These are phyloP conservation scores for Thelephora aurantiotincta DNA, from an alignment of 768 basidiomycete genomes.

Conservation along the genomic window DNA sequence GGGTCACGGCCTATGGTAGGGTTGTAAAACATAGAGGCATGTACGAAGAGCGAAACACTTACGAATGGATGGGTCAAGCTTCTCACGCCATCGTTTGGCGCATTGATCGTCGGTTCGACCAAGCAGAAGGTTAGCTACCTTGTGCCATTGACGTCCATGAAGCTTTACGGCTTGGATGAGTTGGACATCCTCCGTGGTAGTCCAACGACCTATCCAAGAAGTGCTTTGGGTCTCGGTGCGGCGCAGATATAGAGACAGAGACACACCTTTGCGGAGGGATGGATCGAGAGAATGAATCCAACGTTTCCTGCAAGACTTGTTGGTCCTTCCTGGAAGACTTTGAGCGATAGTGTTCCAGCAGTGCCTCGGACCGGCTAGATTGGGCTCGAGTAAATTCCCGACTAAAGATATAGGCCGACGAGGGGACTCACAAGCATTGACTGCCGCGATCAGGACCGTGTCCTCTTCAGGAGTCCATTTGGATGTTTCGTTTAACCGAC, in stretches of 20 bases:
- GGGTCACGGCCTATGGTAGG: neutral
- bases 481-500: no score
- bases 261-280: conserved; percentile 5
- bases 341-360: neutral
- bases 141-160: conserved; percentile 7
- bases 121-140: conserved; percentile 5
- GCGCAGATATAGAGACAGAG: neutral
- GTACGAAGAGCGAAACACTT: neutral
- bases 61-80: neutral
- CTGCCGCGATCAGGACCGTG: neutral
- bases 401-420: neutral
- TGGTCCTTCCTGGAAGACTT: conserved; percentile 1
- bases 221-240: neutral
- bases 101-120: conserved; percentile 9
- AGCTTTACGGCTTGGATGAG: conserved; percentile 2
- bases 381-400: no score
- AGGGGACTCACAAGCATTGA: neutral
- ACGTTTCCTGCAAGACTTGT: conserved; percentile 3
- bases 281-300: conserved; percentile 6
- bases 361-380: no score
- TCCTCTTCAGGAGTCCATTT: conserved; percentile 4
- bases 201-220: conserved; percentile 1
- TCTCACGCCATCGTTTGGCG: conserved; percentile 4
- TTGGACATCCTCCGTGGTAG: conserved; percentile 6
- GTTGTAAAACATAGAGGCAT: neutral